Percentiles rank a stretch among this genome's conserved stretches.
Evolutionary conservation across 768 basidiomycete genomes (phyloP).

Genomic region (Imleria badia): DNA sequence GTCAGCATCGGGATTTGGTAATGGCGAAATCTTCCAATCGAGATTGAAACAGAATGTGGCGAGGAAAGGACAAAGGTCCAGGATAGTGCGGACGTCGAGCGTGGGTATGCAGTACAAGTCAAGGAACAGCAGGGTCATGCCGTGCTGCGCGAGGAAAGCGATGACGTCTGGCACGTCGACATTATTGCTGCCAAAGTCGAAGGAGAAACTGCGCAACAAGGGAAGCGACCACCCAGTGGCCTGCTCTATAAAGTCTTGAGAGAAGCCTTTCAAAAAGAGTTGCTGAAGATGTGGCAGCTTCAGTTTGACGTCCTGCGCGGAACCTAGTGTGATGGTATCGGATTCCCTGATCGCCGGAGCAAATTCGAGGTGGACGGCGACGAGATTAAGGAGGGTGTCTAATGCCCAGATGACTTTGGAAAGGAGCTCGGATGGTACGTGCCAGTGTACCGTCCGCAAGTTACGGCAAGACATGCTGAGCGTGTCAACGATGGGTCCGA

Average conservation of each 20-base stretch:
- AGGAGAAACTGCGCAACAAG: conserved; percentile 52
- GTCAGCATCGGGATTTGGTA: conserved; percentile 10
- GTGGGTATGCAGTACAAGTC: conserved; percentile 60
- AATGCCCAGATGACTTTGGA: conserved; percentile 74
- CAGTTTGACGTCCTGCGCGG: conserved; percentile 56
- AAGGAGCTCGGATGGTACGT: conserved; percentile 52
- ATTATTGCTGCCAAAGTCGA: conserved; percentile 43
- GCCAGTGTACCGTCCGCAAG: conserved; percentile 63
- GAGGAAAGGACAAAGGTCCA: conserved; percentile 64
- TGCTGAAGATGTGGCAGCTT: conserved; percentile 57
- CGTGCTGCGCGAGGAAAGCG: conserved; percentile 61
- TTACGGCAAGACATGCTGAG: conserved; percentile 51
- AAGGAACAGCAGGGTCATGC: conserved; percentile 56
- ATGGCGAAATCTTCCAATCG: conserved; percentile 60
- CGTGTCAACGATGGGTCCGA: conserved; percentile 64
- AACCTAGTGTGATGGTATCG: conserved; percentile 56
- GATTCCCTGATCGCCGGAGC: conserved; percentile 27
- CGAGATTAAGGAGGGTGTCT: conserved; percentile 55
- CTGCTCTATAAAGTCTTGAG: conserved; percentile 68
- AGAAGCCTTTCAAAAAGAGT: conserved; percentile 59
- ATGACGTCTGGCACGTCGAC: conserved; percentile 57
- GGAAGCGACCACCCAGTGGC: conserved; percentile 67
- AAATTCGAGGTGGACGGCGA: conserved; percentile 58
- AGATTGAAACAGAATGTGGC: conserved; percentile 68
- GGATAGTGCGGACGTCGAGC: conserved; percentile 56